Conservation (phyloP, 345 rosid species). For the Corchorus olitorius region DNA sequence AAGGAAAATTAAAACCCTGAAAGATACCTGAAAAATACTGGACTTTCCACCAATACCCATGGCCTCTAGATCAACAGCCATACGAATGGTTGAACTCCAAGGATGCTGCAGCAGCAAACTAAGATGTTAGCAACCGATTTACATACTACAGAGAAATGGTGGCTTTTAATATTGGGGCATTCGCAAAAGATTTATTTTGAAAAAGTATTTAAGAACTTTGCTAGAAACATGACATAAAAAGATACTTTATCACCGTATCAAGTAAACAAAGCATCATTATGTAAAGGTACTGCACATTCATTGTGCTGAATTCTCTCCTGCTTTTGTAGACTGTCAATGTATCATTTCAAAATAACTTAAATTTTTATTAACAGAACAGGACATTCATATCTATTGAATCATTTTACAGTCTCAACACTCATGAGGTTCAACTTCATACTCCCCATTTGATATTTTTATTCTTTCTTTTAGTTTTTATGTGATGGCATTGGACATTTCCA, state of each 20-base stretch:
- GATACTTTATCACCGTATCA: background rate
- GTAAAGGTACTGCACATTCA: background rate
- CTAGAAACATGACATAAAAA: background rate
- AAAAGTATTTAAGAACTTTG: background rate
- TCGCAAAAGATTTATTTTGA: background rate
- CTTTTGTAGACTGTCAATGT: background rate
- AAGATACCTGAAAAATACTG: conserved; percentile 75
- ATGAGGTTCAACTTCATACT: background rate
- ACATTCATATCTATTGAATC: background rate
- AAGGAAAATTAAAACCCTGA: conserved; percentile 15
- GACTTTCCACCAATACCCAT: conserved; percentile 98
- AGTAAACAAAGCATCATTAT: background rate
- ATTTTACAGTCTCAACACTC: background rate
- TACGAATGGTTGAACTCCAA: conserved; percentile 69
- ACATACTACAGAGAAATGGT: background rate
- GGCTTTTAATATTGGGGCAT: conserved; percentile 1
- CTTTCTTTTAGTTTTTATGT: background rate
- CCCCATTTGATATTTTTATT: background rate
- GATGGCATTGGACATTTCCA: background rate
- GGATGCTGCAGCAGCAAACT: conserved; percentile 69
- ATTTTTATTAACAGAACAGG: background rate
- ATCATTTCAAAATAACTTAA: background rate
- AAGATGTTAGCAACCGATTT: conserved; percentile 17
- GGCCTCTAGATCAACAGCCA: conserved; percentile 94
- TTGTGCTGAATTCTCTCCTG: background rate